Base-by-base conservation (phyloP, 257 asterid genomes). In the Cruciata laevipes region DNA sequence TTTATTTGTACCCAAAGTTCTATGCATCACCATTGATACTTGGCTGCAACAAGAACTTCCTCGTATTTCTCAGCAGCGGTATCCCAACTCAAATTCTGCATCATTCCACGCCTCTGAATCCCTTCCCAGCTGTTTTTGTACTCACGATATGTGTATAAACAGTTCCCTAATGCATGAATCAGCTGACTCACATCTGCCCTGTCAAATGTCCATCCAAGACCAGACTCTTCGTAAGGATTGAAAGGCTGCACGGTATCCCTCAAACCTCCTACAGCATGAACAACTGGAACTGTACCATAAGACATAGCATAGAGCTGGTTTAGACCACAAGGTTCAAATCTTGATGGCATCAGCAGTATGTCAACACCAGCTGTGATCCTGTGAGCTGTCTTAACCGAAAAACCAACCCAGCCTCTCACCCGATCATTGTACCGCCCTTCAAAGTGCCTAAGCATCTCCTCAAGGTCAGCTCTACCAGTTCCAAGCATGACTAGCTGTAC, bases 291-390 rank as follows among this genome's bases (percentile, higher is more conserved):
- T 0, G 97, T 94, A 58, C 95, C 99, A 10, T 94, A 94, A 27
- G 76, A 70, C 99, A 90, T 94, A 0, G 99, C 99, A 40, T 94
- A 94, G 17, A 94, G 92, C 84, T 94, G 99, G 69, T 94, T 94
- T 71, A 94, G 83, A 68, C 99, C 97, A 61, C 99, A 94, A 1
- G 99, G 99, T 79, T 94, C 99, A 44, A 90, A 94, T 59, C 97
- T 85, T 1, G 99, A 94, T 0, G 99, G 99, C 97, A 94, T 90
- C 76, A 94, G 76, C 61, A 94, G 82, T 61, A 90, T 75, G 73
- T 94, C 97, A 0, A 80, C 90, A 3, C 95, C 99, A 10, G 95
- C 99, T 8, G 97, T 94, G 64, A 94, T 94, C 61, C 96, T 79
- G 63, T 94, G 97, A 53, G 96, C 94, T 0, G 85, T 90, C 81